Base-by-base conservation (phyloP, 1,284 basidiomycete genomes). In the Microbotryum intermedium region DNA sequence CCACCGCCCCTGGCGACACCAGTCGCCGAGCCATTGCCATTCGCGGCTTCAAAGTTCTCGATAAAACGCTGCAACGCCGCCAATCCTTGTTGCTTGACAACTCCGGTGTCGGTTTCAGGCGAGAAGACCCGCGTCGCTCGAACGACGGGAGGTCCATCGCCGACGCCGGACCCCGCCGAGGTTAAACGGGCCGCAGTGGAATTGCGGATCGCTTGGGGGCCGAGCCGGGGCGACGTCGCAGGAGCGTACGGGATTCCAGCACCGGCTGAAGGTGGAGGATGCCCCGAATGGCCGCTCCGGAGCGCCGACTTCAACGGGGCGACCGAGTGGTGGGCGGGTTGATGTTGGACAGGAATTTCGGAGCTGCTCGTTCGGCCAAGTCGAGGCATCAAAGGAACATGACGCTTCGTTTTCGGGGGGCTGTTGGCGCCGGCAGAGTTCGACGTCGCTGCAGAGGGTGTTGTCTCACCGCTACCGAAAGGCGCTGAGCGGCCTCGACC, bases 21-120 rank as follows among this genome's bases (percentile, higher is more conserved):
- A 7, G 4, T 8, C 21, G 51, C 29, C 13, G 30, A 29, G 3
- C 29, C 45, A 13, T 44, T 45, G 34, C 48, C 55, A 3, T 30
- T 29, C 26, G 52, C 44, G 29, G 61, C 60, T 57, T 71, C 68
- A 62, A 71, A 68, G 39, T 60, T 62, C 52, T 66, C 57, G 23
- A 72, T 69, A 25, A 72, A 72, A 2, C 71, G 55, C 55, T 69
- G 65, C 26, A 72, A 42, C 44, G 71, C 69, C 4, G 67, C 69
- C 21, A 72, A 56, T 1, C 71, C 69, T 43, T 70, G 65, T 61
- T 70, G 62, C 53, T 68, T 66, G 58, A 72, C 61, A 23, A 61
- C 51, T 16, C 59, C 59, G n/a, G 69, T 70, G 49, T 70, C 70
- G 13, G 71, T 72, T 23, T 65, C 62, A 23, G 68, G 65, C 5